Base-by-base conservation (phyloP, 2,329 filamentous ascomycete species). In the Sporothrix humicola region DNA sequence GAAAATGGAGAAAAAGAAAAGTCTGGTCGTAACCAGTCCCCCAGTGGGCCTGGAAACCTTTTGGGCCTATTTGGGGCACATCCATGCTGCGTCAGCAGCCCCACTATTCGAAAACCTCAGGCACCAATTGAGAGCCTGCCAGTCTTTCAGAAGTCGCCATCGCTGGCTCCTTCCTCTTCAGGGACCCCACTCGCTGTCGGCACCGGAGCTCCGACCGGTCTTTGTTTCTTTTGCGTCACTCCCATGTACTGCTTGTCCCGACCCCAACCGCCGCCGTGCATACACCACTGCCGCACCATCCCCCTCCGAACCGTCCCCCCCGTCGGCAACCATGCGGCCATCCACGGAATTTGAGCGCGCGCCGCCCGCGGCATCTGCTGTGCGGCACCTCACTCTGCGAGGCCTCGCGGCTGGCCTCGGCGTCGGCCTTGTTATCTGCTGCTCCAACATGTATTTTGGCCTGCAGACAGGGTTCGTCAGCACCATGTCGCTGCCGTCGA, bases 381-480 rank as follows among this genome's bases (percentile, higher is more conserved):
- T 86, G 70, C 88, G 88, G 65, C 94, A 94, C 83, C 98, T 99
- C 83, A 98, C 96, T 0, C 73, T 91, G 37, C 91, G 96, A 73
- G 94, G 94, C 69, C 87, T 98, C 54, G 80, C 90, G 5, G 93
- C 93, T 42, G 96, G 96, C 17, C 85, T 97, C 6, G 84, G 89
- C 3, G 96, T 99, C 76, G 96, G 96, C 56, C 89, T 96, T 4
- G 86, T 98, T 72, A 97, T 98, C 79, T 96, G 93, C 80, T 97
- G 97, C 81, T 97, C 93, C 71, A 99, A 99, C 81, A 98, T 97
- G 86, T 99, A 98, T 82, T 99, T 99, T 81, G 96, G 96, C n/a
- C 86, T 99, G 46, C 76, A 77, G 72, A 81, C 80, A 2, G 81
- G 81, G 23, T 82, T 81, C 77, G 85, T 89, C 59, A 89, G 91